phyloP scores from a whole-genome alignment of 2,329 filamentous ascomycete species.

The Fusarium sp. region DNA sequence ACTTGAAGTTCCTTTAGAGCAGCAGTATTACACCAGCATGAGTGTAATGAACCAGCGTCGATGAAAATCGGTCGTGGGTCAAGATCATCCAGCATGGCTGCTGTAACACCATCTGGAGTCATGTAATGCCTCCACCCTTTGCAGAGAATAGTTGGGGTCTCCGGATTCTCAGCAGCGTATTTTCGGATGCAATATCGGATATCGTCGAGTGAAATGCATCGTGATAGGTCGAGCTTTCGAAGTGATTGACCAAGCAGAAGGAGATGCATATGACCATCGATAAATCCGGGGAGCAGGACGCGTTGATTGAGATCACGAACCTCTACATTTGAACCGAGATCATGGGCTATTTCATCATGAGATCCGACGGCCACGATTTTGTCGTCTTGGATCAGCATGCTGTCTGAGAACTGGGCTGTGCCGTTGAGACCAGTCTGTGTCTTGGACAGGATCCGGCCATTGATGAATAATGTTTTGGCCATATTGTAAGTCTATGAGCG shows the following conservation, averaged over 20 bases:
- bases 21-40: constrained; percentile 66
- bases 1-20: constrained; percentile 62
- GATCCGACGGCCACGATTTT: constrained; percentile 50
- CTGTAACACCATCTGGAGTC: constrained; percentile 58
- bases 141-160: constrained; percentile 62
- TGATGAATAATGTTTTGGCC: constrained; percentile 27
- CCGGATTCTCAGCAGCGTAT: constrained; percentile 60
- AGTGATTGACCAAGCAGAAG: constrained; percentile 66
- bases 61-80: constrained; percentile 67
- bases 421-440: constrained; percentile 24
- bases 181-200: constrained; percentile 59
- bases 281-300: constrained; percentile 65
- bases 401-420: constrained; percentile 41
- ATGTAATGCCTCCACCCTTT: constrained; percentile 66
- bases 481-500: fast-evolving
- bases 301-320: constrained; percentile 47
- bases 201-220: constrained; percentile 61
- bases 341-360: constrained; percentile 18
- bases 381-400: constrained; percentile 49
- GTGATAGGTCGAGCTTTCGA: constrained; percentile 61
- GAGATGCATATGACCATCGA: constrained; percentile 69
- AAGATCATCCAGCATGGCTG: constrained; percentile 61
- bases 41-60: constrained; percentile 67
- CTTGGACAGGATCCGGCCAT: constrained; percentile 42
- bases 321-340: fast-evolving